Base-by-base conservation (phyloP, 306 rosid genomes). In the Corylus avellana region DNA sequence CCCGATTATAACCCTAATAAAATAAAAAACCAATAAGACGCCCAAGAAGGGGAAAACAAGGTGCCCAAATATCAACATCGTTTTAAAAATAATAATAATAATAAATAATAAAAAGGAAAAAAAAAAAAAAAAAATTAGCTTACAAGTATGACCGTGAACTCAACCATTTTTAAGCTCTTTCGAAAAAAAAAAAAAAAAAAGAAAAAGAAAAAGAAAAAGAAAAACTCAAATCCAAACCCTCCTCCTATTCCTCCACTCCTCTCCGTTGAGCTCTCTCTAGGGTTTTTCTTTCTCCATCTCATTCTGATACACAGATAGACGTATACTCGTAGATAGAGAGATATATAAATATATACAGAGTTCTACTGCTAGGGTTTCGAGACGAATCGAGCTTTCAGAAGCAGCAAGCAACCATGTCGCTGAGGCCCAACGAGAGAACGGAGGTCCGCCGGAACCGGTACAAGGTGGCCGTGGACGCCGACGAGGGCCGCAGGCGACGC, bases 381-480 rank as follows among this genome's bases (percentile, higher is more conserved):
- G 18, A 32, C 51, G 13, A 53, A 58, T 79, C 50, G 11, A 57
- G 35, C 64, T 59, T 32, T 25, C 5, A 58, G 64, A 17, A 68
- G n/a, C 66, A 58, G 53, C 63, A 12, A n/a, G 14, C 25, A 32
- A 84, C 81, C 74, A 93, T 93, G 98, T 93, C 98, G 79, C 89
- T 93, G 75, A 89, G 97, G 85, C 97, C 98, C 0, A 91, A 76
- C 87, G 88, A 90, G 17, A 91, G 95, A 84, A 88, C 95, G 12
- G 97, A 93, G 85, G 93, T 90, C 77, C 98, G 98, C 81, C 95
- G 98, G 77, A 93, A 90, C 93, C 84, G 98, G 32, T 93, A 93
- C 90, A 93, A 93, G 89, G 97, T 90, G 73, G 89, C 95, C 8
- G 98, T 93, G 37, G 97, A 91, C 70, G 97, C 98, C 35, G 98